Evolutionary conservation across 2,329 filamentous ascomycete species (phyloP), one percentile per base, ranked within the genome.

Genomic region (Chaetoscypha palmicola): DNA sequence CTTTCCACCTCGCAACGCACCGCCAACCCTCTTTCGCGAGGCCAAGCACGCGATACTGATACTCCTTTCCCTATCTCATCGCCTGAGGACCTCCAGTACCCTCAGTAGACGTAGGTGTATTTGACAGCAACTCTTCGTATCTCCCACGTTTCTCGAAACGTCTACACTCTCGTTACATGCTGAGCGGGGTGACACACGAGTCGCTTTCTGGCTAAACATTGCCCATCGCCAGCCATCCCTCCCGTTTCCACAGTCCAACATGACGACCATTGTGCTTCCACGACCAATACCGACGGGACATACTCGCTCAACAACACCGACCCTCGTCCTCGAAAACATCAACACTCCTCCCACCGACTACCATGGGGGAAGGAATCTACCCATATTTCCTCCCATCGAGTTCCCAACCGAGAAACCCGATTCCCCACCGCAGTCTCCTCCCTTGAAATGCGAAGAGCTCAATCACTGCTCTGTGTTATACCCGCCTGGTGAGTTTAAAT

Each of bases 341-440:
- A 81, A 79, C 60, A 73, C 73, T 11, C 70, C 73, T 5, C 61
- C 71, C 39, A 66, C 72, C 55, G 44, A 46, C 28, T 46, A 40
- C n/a, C 33, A 26, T 14, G 39, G 31, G n/a, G 36, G 67, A 94
- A 92, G 65, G 12, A 88, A 95, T 65, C 72, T 95, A 19, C 89
- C 90, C n/a, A 70, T 83, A 55, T 95, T 88, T 66, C 84, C 88
- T n/a, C 79, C 89, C 1, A 89, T 89, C 1, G 83, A 86, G 50
- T 77, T 69, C 52, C 71, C 63, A 37, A 66, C 64, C 42, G 70
- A 70, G 56, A 73, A 71, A 47, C 72, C 76, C 37, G 73, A 75
- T 56, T 80, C 81, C 23, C 79, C 80, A 38, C 79, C 79, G 5
- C 72, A 77, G 12, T 88, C 86, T 19, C 84, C 79, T 3, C 72